phyloP scores from a whole-genome alignment of 495 filamentous ascomycete species.

The Aspergillus haitiensis region DNA sequence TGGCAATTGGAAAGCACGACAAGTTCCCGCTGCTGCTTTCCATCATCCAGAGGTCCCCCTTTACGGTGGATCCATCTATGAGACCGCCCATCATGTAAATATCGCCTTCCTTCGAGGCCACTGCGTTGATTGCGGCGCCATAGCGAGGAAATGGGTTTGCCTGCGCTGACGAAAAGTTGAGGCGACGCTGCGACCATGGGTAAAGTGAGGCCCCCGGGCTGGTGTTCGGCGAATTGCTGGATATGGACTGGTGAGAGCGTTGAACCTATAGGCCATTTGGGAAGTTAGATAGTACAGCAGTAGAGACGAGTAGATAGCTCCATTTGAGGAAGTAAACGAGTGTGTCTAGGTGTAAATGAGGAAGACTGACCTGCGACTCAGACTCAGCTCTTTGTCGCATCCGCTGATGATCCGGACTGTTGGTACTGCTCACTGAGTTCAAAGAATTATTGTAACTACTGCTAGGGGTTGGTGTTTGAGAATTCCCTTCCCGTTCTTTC shows the following conservation, averaged over 20 bases:
- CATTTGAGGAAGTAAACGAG: not conserved
- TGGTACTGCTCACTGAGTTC: slow-evolving; percentile 52
- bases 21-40: slow-evolving; percentile 81
- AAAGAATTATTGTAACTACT: slow-evolving; percentile 66
- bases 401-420: slow-evolving; percentile 53
- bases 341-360: slow-evolving; percentile 2
- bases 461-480: slow-evolving; percentile 59
- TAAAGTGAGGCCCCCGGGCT: slow-evolving; percentile 67
- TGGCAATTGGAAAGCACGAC: slow-evolving; percentile 86
- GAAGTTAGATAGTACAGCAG: not conserved
- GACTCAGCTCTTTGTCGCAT: slow-evolving; percentile 53
- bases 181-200: slow-evolving; percentile 88
- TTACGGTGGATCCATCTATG: slow-evolving; percentile 89
- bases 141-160: slow-evolving; percentile 93
- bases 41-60: slow-evolving; percentile 97
- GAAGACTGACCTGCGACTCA: slow-evolving; percentile 49
- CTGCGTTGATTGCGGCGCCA: slow-evolving; percentile 91
- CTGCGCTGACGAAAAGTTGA: slow-evolving; percentile 81
- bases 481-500: slow-evolving; percentile 40
- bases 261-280: slow-evolving; percentile 30
- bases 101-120: slow-evolving; percentile 92
- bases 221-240: slow-evolving; percentile 36
- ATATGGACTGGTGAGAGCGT: slow-evolving; percentile 39
- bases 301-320: not conserved
- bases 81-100: slow-evolving; percentile 98